Evolutionary conservation across 441 rosid species (phyloP).

Genomic region (Daphne laureola): DNA sequence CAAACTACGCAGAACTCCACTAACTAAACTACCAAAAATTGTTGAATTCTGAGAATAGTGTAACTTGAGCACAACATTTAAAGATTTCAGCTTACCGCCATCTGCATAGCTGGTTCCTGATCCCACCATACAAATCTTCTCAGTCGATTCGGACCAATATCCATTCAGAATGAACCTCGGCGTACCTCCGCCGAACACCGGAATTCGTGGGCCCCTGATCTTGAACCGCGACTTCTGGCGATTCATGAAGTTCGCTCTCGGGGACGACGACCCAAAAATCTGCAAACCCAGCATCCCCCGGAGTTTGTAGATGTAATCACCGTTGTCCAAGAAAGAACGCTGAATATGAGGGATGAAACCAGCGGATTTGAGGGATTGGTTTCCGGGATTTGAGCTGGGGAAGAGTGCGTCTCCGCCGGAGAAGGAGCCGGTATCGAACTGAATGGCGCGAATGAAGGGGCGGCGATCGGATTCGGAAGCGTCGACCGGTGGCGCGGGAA

Average conservation of each 20-base stretch:
- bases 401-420: constrained; percentile 45
- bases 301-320: constrained; percentile 26
- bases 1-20: constrained; percentile 51
- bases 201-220: constrained; percentile 50
- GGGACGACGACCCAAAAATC: constrained; percentile 21
- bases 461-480: constrained; percentile 3
- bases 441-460: constrained; percentile 20
- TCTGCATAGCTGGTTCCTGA: constrained; percentile 27
- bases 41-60: constrained; percentile 41
- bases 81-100: constrained; percentile 25
- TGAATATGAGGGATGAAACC: constrained; percentile 19
- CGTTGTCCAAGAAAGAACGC: constrained; percentile 18
- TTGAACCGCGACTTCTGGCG: constrained; percentile 35
- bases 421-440: constrained; percentile 32
- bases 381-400: constrained; percentile 5
- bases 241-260: constrained; percentile 12
- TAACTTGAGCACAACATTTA: constrained; percentile 51
- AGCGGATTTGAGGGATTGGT: constrained; percentile 20
- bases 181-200: constrained; percentile 19
- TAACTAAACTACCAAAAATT: constrained; percentile 48
- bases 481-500: constrained; percentile 33
- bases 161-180: constrained; percentile 46
- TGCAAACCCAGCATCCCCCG: constrained; percentile 36
- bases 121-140: constrained; percentile 86
- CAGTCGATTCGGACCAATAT: constrained; percentile 59